Evolutionary conservation across 2,329 filamentous ascomycete genomes (phyloP), one percentile per base, ranked within the genome.

Genomic region (Diaporthe ilicicola): DNA sequence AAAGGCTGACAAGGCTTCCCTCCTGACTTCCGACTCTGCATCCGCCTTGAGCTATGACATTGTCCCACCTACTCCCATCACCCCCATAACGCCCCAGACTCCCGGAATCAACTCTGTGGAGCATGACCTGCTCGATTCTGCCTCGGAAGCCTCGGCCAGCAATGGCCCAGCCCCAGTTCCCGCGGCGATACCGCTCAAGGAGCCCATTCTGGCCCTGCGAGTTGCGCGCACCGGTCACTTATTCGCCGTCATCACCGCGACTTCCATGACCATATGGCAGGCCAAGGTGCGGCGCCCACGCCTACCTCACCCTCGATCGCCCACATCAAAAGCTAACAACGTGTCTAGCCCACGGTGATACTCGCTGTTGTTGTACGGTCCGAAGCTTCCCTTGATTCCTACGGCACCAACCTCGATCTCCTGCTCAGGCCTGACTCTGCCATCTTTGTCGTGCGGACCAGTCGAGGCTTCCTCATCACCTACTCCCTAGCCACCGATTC

Each of bases 201-300:
- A 92, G 78, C 89, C 87, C 27, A 90, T 98, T 68, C 83, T 94
- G 73, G 93, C 93, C 8, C 84, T 97, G 67, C 90, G 91, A 74
- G 89, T 94, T 50, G 93, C 95, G 2, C 90, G 95, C 54, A 91
- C 89, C 69, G 95, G 95, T 50, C 92, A 95, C 77, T 84, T 90
- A 73, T 98, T 99, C 82, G 93, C 93, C 65, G 94, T 94, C 56
- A 94, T 98, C 78, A 98, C 95, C 0, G 84, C 89, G 6, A 93
- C 93, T 2, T 93, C 93, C 15, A 90, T 99, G 80, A 94, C 93
- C n/a, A 88, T 99, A 75, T 99, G 96, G 96, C 96, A 99, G 83
- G 95, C 94, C 69, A 95, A 95, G 88, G 94, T 94, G 86, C 72
- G 85, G 77, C 53, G 17, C 29, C 24, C 32, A 67, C 59, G 48